Base-by-base conservation (phyloP, 331 rosid species). In the Arachis monticola region DNA sequence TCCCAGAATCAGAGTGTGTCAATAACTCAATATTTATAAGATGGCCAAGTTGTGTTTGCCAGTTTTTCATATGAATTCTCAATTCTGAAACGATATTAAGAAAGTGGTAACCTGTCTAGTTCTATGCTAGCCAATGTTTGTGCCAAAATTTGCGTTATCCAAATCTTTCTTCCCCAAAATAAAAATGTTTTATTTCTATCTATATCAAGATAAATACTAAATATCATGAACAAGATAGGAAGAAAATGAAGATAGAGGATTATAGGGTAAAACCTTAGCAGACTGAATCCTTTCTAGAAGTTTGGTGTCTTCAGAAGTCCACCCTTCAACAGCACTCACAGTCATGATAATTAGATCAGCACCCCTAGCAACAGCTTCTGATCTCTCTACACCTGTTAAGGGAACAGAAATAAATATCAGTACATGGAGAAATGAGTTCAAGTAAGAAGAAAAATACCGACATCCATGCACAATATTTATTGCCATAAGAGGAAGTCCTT, bases 341-440 rank as follows among this genome's bases (percentile, higher is more conserved):
- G 93, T 86, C 97, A 94, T 87, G 79, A 94, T 88, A 72, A 89
- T 86, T 50, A 94, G 70, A 85, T 92, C 99, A 64, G 97, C 99
- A 55, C 96, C 99, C 78, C 64, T 79, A 40, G 99, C 96, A 76
- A 89, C 99, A 64, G 95, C 92, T 90, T 94, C 96, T 56, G 97
- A 94, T 79, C 99, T 85, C 86, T 94, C 97, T 32, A 92, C 99
- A 17, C 99, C 99, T 94, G 85, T 68, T 81, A 73, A 4, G 64
- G 65, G 72, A 44, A 67, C 48, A 79, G 46, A 77, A 62, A 69
- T 4, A 14, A 46, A 77, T 76, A 14, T 68, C 47, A 77, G 64
- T 35, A 77, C 48, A 59, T 51, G 10, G 53, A 70, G 51, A 31
- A 69, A 60, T 67, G 22, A 60, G 64, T 69, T 60, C 14, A 59